Conservation (phyloP, 768 basidiomycete genomes). For the Amanita thiersii region DNA sequence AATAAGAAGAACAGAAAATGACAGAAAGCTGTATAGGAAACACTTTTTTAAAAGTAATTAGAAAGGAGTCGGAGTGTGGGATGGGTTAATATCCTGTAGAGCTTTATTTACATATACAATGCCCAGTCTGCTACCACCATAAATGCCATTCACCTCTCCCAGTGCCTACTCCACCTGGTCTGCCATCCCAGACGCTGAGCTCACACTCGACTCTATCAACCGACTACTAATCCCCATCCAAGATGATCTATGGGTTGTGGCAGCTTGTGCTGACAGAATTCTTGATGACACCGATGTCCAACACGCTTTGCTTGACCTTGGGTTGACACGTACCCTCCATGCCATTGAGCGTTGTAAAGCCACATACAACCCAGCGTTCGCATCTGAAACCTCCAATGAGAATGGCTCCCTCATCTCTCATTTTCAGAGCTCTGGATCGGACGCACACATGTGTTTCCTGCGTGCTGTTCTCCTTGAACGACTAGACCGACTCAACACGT, state of each 20-base stretch:
- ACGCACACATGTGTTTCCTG: conserved; percentile 57
- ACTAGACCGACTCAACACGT: conserved; percentile 68
- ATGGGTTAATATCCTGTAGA: not conserved
- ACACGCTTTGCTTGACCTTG: conserved; percentile 50
- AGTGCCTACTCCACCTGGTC: conserved; percentile 47
- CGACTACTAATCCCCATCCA: conserved; percentile 39
- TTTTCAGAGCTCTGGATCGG: conserved; percentile 47
- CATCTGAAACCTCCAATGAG: conserved; percentile 8
- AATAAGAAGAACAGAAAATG: not conserved
- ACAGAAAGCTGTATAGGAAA: conserved; percentile 42
- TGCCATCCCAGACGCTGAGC: conserved; percentile 43
- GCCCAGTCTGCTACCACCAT: conserved; percentile 12
- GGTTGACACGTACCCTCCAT: conserved; percentile 48
- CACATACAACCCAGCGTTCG: conserved; percentile 14
- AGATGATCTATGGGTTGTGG: conserved; percentile 72
- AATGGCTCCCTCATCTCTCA: conserved; percentile 35
- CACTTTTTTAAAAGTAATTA: conserved; percentile 52
- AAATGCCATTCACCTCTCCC: conserved; percentile 28
- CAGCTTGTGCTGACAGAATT: conserved; percentile 65
- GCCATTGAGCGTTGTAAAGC: conserved; percentile 41
- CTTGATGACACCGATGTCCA: conserved; percentile 51
- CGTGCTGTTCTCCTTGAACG: conserved; percentile 64
- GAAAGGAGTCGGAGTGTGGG: no score
- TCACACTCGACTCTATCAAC: conserved; percentile 42
- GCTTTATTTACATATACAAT: conserved; percentile 7